Conservation (phyloP, 495 filamentous ascomycete species). For the Talaromyces borbonicus region DNA sequence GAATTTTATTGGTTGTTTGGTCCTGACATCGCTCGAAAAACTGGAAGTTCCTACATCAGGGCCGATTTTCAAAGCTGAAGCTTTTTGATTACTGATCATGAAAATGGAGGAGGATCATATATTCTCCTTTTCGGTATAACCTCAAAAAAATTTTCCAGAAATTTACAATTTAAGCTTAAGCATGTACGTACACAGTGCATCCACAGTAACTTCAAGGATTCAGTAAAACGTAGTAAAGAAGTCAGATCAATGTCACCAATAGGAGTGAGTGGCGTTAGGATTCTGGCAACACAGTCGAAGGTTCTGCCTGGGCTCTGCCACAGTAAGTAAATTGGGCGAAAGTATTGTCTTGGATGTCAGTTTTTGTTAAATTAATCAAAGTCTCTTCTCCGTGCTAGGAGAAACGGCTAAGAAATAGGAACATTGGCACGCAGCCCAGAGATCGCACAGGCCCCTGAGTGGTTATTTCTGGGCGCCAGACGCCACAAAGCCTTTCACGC, state of each 20-base stretch:
- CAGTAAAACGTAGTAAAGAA: not conserved
- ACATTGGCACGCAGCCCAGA: no score
- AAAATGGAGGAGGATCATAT: not conserved
- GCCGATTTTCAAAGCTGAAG: not conserved
- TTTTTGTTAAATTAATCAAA: no score
- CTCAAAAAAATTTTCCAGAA: not conserved
- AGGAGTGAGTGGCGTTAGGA: no score
- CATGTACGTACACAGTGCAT: not conserved
- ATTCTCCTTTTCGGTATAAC: not conserved
- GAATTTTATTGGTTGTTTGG: not conserved
- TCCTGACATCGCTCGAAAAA: not conserved
- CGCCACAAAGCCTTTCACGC: no score
- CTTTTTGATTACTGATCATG: not conserved
- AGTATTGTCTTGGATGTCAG: no score
- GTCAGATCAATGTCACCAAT: not conserved
- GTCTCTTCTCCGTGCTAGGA: no score
- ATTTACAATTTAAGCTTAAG: not conserved
- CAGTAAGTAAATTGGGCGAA: no score
- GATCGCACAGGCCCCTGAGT: no score
- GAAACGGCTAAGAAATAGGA: no score
- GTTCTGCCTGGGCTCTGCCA: no score
- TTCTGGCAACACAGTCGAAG: no score
- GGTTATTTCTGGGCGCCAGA: no score
- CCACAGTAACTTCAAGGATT: not conserved
- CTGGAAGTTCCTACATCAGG: not conserved